These are phyloP conservation scores for Fusarium sublunatum DNA, from an alignment of 2,329 filamentous ascomycete species.

Conservation along the genomic window DNA sequence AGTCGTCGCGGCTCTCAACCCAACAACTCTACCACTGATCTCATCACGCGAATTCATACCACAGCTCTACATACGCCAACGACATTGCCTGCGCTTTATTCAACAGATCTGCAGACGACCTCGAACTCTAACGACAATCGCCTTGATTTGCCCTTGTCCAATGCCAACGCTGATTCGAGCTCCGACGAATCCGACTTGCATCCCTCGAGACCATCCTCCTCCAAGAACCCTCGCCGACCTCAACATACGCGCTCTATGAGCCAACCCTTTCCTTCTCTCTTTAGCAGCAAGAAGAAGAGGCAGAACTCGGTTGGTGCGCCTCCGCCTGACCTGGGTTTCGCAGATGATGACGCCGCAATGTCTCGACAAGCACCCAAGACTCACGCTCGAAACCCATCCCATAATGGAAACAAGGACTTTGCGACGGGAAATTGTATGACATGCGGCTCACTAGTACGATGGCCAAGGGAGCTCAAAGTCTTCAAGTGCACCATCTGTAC, in stretches of 20 bases:
- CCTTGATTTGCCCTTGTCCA: slow-evolving; percentile 47
- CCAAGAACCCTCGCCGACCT: slow-evolving; percentile 37
- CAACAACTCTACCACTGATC: slow-evolving; percentile 47
- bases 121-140: slow-evolving; percentile 33
- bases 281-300: slow-evolving; percentile 70
- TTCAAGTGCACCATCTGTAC: slow-evolving; percentile 88
- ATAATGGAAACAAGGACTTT: slow-evolving; percentile 65
- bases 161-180: slow-evolving; percentile 53
- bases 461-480: slow-evolving; percentile 77
- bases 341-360: slow-evolving; percentile 47
- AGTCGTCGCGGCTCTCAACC: slow-evolving; percentile 47
- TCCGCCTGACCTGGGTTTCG: slow-evolving; percentile 49
- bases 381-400: slow-evolving; percentile 39
- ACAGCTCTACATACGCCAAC: slow-evolving; percentile 51
- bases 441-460: slow-evolving; percentile 82
- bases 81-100: slow-evolving; percentile 41
- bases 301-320: slow-evolving; percentile 53
- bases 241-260: slow-evolving; percentile 72
- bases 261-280: slow-evolving; percentile 81
- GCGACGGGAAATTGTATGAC: slow-evolving; percentile 84
- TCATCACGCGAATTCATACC: slow-evolving; percentile 53
- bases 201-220: slow-evolving; percentile 41
- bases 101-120: slow-evolving; percentile 10
- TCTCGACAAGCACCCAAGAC: slow-evolving; percentile 44
- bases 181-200: slow-evolving; percentile 59